These are phyloP conservation scores for Thielaviopsis populi DNA, from an alignment of 2,329 filamentous ascomycete genomes.

Conservation along the genomic window DNA sequence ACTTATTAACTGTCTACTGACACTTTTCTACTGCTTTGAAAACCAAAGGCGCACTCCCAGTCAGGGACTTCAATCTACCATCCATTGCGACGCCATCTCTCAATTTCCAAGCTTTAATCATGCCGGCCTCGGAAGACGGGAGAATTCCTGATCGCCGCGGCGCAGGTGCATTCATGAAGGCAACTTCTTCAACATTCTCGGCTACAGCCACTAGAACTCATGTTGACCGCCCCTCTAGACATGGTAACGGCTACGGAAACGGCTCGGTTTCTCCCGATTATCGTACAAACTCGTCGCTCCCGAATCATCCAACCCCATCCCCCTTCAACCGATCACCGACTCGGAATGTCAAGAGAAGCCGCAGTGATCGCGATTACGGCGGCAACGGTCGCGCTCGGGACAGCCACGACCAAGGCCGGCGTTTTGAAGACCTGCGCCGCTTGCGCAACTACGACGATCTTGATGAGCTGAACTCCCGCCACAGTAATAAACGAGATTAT, in stretches of 20 bases:
- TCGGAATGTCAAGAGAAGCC: slow-evolving; percentile 43
- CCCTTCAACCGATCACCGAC: slow-evolving; percentile 1
- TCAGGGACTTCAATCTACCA: not conserved
- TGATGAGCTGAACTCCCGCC: slow-evolving; percentile 21
- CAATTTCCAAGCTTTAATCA: not conserved
- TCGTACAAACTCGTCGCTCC: not conserved
- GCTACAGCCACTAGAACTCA: slow-evolving; percentile 59
- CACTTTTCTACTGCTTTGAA: slow-evolving; percentile 8
- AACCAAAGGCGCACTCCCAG: not conserved
- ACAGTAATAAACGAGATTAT: slow-evolving; percentile 31
- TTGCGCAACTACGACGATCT: slow-evolving; percentile 51
- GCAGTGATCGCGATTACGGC: slow-evolving; percentile 45
- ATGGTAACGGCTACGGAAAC: not conserved
- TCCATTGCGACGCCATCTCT: not conserved
- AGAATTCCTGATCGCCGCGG: not conserved
- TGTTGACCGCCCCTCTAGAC: slow-evolving; percentile 88
- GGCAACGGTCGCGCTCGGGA: slow-evolving; percentile 43
- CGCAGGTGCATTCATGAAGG: slow-evolving; percentile 42
- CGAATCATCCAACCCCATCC: slow-evolving; percentile 18
- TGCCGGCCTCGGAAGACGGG: not conserved
- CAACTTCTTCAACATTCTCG: slow-evolving; percentile 45
- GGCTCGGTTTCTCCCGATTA: slow-evolving; percentile 33
- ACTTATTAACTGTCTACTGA: slow-evolving; percentile 13
- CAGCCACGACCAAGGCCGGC: not conserved
- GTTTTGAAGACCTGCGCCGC: slow-evolving; percentile 37